Conservation (phyloP, 768 basidiomycete genomes). For the Amanita thiersii region DNA sequence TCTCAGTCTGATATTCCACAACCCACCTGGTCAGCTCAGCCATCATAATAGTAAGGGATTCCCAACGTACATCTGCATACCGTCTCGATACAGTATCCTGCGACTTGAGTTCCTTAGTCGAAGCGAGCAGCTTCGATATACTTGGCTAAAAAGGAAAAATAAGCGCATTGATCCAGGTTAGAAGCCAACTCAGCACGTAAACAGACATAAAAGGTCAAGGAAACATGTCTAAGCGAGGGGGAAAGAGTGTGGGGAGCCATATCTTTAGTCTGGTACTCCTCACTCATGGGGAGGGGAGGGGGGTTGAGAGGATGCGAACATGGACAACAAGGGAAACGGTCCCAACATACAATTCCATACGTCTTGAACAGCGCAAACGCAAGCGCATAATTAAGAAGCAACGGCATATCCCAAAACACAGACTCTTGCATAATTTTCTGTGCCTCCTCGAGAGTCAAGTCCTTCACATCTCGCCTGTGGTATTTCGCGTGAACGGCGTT, state of each 20-base stretch:
- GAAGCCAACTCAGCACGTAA: not conserved
- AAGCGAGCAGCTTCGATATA: slow-evolving; percentile 32
- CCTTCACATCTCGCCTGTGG: slow-evolving; percentile 15
- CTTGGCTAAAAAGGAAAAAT: slow-evolving; percentile 25
- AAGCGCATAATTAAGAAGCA: slow-evolving; percentile 27
- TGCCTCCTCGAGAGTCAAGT: slow-evolving; percentile 36
- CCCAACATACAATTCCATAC: slow-evolving; percentile 38
- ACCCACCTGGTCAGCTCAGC: slow-evolving; percentile 2
- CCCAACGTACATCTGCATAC: slow-evolving; percentile 38
- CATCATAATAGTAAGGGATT: not conserved
- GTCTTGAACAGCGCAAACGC: slow-evolving; percentile 49
- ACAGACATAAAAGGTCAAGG: slow-evolving; percentile 1
- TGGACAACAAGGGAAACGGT: too few relatives aligned
- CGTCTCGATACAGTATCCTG: slow-evolving; percentile 29
- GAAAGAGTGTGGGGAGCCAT: not conserved
- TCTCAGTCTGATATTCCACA: slow-evolving; percentile 26
- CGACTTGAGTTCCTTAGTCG: slow-evolving; percentile 31
- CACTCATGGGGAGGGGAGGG: too few relatives aligned
- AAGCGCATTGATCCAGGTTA: not conserved
- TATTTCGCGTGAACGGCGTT: slow-evolving; percentile 33
- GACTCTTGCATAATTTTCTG: slow-evolving; percentile 31
- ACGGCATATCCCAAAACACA: slow-evolving; percentile 36
- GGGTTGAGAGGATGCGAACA: too few relatives aligned
- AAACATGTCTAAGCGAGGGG: too few relatives aligned
- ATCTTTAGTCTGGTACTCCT: not conserved